Evolutionary conservation across 1,284 basidiomycete species (phyloP).

Genomic region (Rhodotorula sp.): DNA sequence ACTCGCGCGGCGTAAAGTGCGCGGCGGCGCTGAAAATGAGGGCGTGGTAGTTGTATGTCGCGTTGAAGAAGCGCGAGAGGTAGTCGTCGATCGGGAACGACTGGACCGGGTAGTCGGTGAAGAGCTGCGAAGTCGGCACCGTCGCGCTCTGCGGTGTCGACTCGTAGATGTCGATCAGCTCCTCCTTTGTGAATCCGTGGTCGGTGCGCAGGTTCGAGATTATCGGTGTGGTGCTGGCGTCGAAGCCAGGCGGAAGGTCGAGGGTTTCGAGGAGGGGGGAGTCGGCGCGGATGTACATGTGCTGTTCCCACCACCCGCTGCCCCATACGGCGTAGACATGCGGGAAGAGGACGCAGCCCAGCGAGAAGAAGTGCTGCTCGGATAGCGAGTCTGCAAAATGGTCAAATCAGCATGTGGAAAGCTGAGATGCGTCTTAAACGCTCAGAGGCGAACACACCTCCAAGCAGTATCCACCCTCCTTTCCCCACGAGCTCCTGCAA

Average conservation of each 20-base stretch:
- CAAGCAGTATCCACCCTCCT: conserved; percentile 7
- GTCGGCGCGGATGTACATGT: neutral
- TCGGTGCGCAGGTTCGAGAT: conserved; percentile 10
- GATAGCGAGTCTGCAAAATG: conserved; percentile 1
- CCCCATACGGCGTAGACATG: conserved; percentile 3
- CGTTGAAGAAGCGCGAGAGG: conserved; percentile 6
- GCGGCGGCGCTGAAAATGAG: conserved; percentile 5
- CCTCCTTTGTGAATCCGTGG: conserved; percentile 5
- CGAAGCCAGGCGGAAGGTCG: neutral
- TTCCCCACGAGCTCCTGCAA: neutral
- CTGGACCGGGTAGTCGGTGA: conserved; percentile 8
- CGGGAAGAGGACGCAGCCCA: conserved; percentile 1
- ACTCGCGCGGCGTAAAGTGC: conserved; percentile 9
- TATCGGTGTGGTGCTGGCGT: neutral
- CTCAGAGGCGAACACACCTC: neutral
- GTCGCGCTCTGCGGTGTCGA: neutral
- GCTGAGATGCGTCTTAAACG: neutral
- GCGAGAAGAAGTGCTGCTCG: conserved; percentile 10
- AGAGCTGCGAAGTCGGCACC: neutral
- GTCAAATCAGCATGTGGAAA: neutral
- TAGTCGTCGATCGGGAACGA: neutral
- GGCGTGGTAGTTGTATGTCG: neutral
- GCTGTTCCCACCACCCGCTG: conserved; percentile 10
- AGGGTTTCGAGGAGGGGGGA: neutral
- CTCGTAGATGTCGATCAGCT: conserved; percentile 2